Percentiles rank a stretch among this genome's conserved stretches.
Evolutionary conservation across 768 basidiomycete genomes (phyloP).

Genomic region (Lepiota brunneoincarnata): DNA sequence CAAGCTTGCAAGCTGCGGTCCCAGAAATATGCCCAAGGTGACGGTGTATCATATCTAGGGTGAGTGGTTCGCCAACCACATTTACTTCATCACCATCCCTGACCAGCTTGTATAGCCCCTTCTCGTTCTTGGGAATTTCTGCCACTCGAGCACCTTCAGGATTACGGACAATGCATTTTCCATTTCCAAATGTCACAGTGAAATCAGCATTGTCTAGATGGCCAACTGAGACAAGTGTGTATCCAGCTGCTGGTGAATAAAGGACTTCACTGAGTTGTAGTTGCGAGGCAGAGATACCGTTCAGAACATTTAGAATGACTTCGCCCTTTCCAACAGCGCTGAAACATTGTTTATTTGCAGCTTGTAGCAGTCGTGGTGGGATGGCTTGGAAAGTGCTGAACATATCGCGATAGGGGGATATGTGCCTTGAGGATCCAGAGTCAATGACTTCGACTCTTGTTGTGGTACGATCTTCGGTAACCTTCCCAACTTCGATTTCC

Average conservation of each 20-base stretch:
- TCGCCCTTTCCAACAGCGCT: slow-evolving; percentile 25
- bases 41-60: neutral
- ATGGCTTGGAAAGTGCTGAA: slow-evolving; percentile 21
- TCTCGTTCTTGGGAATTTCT: slow-evolving; percentile 8
- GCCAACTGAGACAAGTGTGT: slow-evolving; percentile 24
- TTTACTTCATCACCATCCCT: neutral
- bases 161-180: slow-evolving; percentile 22
- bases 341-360: no score
- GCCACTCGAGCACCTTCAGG: slow-evolving; percentile 18
- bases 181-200: no score
- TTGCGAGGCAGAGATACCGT: slow-evolving; percentile 17
- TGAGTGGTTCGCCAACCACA: no score
- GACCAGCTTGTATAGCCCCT: neutral
- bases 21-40: neutral
- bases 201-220: neutral
- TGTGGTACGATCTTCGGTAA: neutral
- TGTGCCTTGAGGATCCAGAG: no score
- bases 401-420: slow-evolving; percentile 24
- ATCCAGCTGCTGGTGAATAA: slow-evolving; percentile 34
- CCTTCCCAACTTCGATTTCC: neutral
- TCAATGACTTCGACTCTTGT: slow-evolving; percentile 12
- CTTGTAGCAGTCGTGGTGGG: slow-evolving; percentile 19
- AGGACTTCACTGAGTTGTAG: no score
- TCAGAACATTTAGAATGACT: slow-evolving; percentile 28
- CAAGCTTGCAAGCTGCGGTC: slow-evolving; percentile 17